Conservation (phyloP, 1,284 basidiomycete species). For the Apiotrichum domesticum region DNA sequence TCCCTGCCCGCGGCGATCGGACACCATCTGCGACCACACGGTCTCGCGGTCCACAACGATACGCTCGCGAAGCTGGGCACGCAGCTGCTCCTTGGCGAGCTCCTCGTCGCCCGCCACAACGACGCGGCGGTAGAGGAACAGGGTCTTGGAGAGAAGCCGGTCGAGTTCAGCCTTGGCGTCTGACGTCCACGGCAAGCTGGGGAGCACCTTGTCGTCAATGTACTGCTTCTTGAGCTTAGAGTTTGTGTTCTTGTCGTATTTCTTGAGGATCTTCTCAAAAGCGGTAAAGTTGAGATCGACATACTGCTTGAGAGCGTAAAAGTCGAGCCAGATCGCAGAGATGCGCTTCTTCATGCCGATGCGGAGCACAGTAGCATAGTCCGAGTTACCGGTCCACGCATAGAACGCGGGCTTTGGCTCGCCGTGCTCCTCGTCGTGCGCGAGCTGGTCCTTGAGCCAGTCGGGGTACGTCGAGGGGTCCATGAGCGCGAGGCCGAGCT, state of each 20-base stretch:
- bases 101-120: constrained; percentile 69
- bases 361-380: constrained; percentile 82
- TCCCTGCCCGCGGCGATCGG: constrained; percentile 52
- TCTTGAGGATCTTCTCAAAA: constrained; percentile 94
- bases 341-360: constrained; percentile 88
- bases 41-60: constrained; percentile 51
- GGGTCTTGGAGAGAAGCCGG: constrained; percentile 57
- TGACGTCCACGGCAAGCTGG: constrained; percentile 62
- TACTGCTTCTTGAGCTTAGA: constrained; percentile 79
- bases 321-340: constrained; percentile 74
- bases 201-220: constrained; percentile 68
- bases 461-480: constrained; percentile 30
- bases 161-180: constrained; percentile 62
- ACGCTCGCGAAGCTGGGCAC: constrained; percentile 82
- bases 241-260: constrained; percentile 95
- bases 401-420: constrained; percentile 21
- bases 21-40: constrained; percentile 96
- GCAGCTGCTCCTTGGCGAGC: constrained; percentile 72
- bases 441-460: constrained; percentile 20
- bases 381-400: constrained; percentile 73
- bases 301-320: constrained; percentile 84
- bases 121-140: constrained; percentile 78
- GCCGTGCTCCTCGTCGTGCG: constrained; percentile 5
- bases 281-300: constrained; percentile 90
- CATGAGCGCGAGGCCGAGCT: constrained; percentile 25